Conservation (phyloP, 306 rosid genomes). For the Sophora flavescens region DNA sequence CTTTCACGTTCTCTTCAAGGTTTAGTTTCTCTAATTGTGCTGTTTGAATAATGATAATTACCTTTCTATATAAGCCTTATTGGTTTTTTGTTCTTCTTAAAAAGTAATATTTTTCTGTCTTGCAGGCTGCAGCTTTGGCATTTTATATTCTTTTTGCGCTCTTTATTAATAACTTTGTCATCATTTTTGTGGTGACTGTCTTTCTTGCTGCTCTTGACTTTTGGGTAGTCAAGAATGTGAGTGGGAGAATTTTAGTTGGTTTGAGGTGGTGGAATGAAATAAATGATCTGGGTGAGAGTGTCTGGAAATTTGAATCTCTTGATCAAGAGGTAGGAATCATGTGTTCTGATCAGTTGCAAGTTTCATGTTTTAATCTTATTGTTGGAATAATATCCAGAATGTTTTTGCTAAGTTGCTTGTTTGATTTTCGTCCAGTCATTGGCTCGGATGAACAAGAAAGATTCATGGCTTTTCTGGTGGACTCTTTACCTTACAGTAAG, state of each 20-base stretch:
- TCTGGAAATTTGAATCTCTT: slow-evolving; percentile 97
- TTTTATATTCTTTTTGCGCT: slow-evolving; percentile 93
- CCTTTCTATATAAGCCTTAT: slow-evolving; percentile 7
- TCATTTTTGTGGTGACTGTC: slow-evolving; percentile 98
- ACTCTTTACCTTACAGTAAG: slow-evolving; percentile 88
- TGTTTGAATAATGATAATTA: neutral
- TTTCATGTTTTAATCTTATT: neutral
- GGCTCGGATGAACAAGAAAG: slow-evolving; percentile 97
- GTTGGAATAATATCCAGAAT: neutral
- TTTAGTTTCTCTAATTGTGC: slow-evolving; percentile 33
- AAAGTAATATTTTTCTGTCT: slow-evolving; percentile 33
- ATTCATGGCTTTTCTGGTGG: slow-evolving; percentile 99
- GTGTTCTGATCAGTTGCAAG: slow-evolving; percentile 19
- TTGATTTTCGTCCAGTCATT: slow-evolving; percentile 61
- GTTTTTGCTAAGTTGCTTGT: slow-evolving; percentile 33
- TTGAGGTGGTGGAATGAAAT: slow-evolving; percentile 99
- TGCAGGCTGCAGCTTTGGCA: slow-evolving; percentile 92
- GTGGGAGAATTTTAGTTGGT: slow-evolving; percentile 97
- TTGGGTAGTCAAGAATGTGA: slow-evolving; percentile 99
- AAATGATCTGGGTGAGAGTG: slow-evolving; percentile 95
- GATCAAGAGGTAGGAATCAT: slow-evolving; percentile 82
- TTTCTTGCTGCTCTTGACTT: slow-evolving; percentile 96
- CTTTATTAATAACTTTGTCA: slow-evolving; percentile 85
- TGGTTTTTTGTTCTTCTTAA: slow-evolving; percentile 3
- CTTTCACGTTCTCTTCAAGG: slow-evolving; percentile 98